phyloP scores from a whole-genome alignment of 2,329 filamentous ascomycete genomes.

The Dothistroma septosporum region DNA sequence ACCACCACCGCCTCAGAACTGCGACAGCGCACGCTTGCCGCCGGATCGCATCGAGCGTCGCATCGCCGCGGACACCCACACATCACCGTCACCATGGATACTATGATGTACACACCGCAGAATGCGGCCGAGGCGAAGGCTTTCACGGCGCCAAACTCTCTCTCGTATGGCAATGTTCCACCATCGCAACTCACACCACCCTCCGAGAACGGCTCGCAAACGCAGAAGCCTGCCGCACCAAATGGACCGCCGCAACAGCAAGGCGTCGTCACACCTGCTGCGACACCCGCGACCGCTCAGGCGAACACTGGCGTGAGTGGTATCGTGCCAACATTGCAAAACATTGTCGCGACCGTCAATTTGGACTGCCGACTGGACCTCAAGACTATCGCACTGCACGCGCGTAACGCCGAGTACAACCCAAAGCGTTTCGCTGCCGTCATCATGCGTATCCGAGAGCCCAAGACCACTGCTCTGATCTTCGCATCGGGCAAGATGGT shows the following conservation, averaged over 20 bases:
- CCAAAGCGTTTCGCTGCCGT: conserved; percentile 58
- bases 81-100: conserved; percentile 62
- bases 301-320: conserved; percentile 53
- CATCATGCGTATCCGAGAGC: conserved; percentile 99
- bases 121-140: conserved; percentile 92
- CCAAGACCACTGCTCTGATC: conserved; percentile 96
- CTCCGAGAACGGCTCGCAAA: conserved; percentile 63
- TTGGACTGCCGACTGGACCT: conserved; percentile 86
- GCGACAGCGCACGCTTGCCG: neutral
- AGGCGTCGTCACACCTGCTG: conserved; percentile 77
- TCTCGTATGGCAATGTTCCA: conserved; percentile 77
- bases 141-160: conserved; percentile 86
- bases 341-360: conserved; percentile 81
- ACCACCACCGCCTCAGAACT: neutral
- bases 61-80: neutral
- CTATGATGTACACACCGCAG: conserved; percentile 74
- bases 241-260: conserved; percentile 40
- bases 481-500: conserved; percentile 99
- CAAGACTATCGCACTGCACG: conserved; percentile 97
- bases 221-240: conserved; percentile 47
- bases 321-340: conserved; percentile 26
- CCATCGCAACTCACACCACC: conserved; percentile 70
- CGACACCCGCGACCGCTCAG: conserved; percentile 68
- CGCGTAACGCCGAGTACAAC: conserved; percentile 97
- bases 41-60: neutral